Conservation (phyloP, 2,329 filamentous ascomycete genomes). For the Fusarium sterilihyphosum region DNA sequence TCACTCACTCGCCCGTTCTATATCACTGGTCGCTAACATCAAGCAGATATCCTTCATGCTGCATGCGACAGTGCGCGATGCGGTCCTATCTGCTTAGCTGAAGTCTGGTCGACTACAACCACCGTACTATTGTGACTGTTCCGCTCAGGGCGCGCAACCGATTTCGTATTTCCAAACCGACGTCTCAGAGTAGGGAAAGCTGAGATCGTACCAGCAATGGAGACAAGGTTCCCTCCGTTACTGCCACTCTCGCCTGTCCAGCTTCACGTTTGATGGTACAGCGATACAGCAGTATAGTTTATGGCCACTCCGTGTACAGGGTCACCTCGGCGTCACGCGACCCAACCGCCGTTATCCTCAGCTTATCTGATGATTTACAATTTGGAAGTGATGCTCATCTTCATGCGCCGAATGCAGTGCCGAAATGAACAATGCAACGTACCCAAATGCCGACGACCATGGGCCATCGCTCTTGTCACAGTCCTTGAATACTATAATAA, state of each 20-base stretch:
- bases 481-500: too few relatives aligned
- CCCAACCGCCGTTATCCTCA: rapidly evolving
- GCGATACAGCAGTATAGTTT: neutral
- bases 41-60: neutral
- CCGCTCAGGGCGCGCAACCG: neutral
- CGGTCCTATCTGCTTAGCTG: neutral
- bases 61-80: neutral
- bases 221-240: too few relatives aligned
- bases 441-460: neutral
- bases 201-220: too few relatives aligned
- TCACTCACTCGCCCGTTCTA: neutral
- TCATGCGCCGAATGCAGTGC: neutral
- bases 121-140: neutral
- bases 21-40: neutral
- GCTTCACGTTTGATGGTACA: neutral
- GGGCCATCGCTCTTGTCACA: neutral
- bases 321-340: neutral
- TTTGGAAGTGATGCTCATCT: neutral
- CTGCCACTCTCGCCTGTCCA: neutral
- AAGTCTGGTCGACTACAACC: neutral
- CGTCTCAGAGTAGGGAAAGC: rapidly evolving
- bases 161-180: rapidly evolving
- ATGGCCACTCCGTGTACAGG: neutral
- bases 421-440: neutral
- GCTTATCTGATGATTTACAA: neutral